Percentiles rank a stretch among this genome's conserved stretches.
These are phyloP conservation scores for Rubroboletus pulcherrimus DNA, from an alignment of 768 basidiomycete genomes.

Conservation along the genomic window DNA sequence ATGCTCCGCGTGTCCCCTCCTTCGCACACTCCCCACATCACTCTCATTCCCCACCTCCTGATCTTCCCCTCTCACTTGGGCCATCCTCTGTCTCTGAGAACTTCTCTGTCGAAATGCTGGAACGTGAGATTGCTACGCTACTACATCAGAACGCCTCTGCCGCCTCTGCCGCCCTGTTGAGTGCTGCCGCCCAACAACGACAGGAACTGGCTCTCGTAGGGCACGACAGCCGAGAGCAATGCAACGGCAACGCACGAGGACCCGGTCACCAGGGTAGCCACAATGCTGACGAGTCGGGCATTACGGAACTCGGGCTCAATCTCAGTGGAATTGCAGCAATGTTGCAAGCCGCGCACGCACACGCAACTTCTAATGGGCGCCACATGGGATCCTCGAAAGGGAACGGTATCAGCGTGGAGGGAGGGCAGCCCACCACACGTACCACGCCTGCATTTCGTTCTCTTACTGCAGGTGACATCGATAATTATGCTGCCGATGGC, in stretches of 20 bases:
- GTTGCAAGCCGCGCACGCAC: slow-evolving; percentile 72
- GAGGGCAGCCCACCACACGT: slow-evolving; percentile 53
- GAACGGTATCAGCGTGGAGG: slow-evolving; percentile 43
- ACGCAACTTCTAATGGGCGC: slow-evolving; percentile 47
- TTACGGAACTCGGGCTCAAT: slow-evolving; percentile 48
- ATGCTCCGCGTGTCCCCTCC: slow-evolving; percentile 31
- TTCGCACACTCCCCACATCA: slow-evolving; percentile 17
- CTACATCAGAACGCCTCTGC: slow-evolving; percentile 74
- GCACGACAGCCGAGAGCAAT: slow-evolving; percentile 32
- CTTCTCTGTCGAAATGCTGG: slow-evolving; percentile 69
- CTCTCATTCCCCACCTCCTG: slow-evolving; percentile 20
- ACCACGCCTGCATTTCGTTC: slow-evolving; percentile 78
- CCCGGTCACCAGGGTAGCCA: slow-evolving; percentile 8
- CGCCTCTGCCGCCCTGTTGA: slow-evolving; percentile 59
- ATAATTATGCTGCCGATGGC: slow-evolving; percentile 19
- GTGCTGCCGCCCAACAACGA: slow-evolving; percentile 65
- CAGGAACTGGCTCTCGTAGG: slow-evolving; percentile 43
- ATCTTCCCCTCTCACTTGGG: slow-evolving; percentile 35
- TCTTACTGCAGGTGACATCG: slow-evolving; percentile 50
- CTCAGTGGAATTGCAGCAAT: slow-evolving; percentile 72
- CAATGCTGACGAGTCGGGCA: slow-evolving; percentile 15
- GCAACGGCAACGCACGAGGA: slow-evolving; percentile 16
- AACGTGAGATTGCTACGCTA: slow-evolving; percentile 72
- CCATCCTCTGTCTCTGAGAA: slow-evolving; percentile 42
- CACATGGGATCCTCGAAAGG: slow-evolving; percentile 45